phyloP scores from a whole-genome alignment of 768 basidiomycete species.

The Pleurotus djamor region DNA sequence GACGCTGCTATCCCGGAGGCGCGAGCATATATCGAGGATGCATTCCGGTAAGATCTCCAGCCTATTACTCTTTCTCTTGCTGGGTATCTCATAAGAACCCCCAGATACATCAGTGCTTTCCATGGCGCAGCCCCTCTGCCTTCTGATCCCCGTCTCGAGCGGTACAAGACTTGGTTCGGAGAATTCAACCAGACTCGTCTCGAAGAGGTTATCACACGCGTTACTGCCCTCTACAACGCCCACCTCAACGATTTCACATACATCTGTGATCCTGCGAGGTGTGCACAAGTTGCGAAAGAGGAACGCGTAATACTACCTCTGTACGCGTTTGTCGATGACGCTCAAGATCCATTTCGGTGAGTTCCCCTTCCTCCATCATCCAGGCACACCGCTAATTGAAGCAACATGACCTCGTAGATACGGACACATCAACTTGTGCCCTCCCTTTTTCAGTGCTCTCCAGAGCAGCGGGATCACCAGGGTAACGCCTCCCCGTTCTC shows the following conservation, averaged over 20 bases:
- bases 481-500: not conserved
- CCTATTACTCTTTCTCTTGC: too few species aligned
- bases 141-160: not conserved
- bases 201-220: not conserved
- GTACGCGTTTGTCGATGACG: too few species aligned
- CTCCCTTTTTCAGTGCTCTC: not conserved
- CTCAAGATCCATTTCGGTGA: too few species aligned
- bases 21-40: too few species aligned
- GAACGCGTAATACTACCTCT: too few species aligned
- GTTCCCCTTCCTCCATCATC: too few species aligned
- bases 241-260: not conserved
- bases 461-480: not conserved
- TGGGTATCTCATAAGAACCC: too few species aligned
- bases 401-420: not conserved
- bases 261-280: not conserved
- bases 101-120: not conserved
- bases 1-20: too few species aligned
- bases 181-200: not conserved
- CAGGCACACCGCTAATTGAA: too few species aligned
- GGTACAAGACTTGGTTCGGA: conserved; percentile 4
- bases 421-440: not conserved
- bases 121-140: not conserved
- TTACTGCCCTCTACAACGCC: not conserved
- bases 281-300: not conserved
- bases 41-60: too few species aligned